phyloP scores from a whole-genome alignment of 2,329 filamentous ascomycete species.

The Cercospora beticola region DNA sequence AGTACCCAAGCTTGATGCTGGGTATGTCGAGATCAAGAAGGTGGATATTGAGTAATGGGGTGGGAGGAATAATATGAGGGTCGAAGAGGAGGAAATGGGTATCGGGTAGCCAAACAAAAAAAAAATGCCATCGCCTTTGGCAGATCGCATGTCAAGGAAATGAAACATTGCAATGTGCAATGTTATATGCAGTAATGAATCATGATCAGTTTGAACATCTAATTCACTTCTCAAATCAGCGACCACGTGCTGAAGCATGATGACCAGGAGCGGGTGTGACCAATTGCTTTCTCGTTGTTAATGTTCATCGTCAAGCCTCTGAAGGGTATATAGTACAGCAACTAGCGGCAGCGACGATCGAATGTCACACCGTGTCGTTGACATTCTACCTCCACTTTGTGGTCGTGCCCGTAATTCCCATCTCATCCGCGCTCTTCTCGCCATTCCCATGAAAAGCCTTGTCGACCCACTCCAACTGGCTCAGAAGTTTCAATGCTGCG shows the following conservation, averaged over 20 bases:
- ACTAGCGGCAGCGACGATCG: neutral
- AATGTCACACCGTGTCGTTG: neutral
- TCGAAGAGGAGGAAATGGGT: neutral
- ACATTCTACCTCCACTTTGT: neutral
- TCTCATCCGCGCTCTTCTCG: neutral
- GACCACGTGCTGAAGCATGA: neutral
- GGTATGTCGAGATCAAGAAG: conserved; percentile 57
- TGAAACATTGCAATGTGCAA: neutral
- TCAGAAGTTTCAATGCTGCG: neutral
- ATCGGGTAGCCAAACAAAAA: neutral
- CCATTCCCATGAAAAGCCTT: neutral
- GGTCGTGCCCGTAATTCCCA: neutral
- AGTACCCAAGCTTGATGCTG: conserved; percentile 70
- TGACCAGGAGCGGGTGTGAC: neutral
- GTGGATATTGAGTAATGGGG: conserved; percentile 50
- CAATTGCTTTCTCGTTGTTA: neutral
- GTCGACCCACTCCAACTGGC: neutral
- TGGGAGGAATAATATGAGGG: neutral
- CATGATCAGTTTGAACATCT: neutral
- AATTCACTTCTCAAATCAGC: neutral
- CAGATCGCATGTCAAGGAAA: neutral
- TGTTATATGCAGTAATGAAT: neutral
- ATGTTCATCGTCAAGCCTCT: neutral
- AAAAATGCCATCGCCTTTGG: neutral
- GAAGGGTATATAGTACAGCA: neutral